A percentile compares a stretch with the other conserved stretches of the same genome.
Conservation (phyloP, 2,329 filamentous ascomycete genomes). For the Stachybotrys elegans region DNA sequence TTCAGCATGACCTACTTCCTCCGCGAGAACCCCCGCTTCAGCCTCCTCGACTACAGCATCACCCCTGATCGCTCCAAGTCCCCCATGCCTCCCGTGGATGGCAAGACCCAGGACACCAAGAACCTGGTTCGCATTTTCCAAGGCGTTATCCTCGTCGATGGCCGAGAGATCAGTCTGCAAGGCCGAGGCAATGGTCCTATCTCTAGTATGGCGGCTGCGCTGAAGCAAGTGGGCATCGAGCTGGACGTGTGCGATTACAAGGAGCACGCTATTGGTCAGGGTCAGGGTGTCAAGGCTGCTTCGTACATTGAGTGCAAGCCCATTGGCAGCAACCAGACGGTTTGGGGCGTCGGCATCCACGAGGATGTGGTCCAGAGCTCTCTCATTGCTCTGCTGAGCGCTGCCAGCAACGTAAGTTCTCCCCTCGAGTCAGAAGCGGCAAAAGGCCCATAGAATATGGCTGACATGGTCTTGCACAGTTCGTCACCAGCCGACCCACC, state of each 20-base stretch:
- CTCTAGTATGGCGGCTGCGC: constrained; percentile 78
- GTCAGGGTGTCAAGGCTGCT: constrained; percentile 39
- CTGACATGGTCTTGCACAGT: not conserved
- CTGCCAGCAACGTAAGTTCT: constrained; percentile 73
- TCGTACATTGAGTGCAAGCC: constrained; percentile 89
- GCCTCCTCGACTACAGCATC: constrained; percentile 87
- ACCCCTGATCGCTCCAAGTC: constrained; percentile 74
- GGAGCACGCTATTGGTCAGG: constrained; percentile 81
- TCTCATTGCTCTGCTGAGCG: constrained; percentile 78
- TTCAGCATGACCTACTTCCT: constrained; percentile 88
- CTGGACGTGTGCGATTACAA: constrained; percentile 93
- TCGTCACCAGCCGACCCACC: not conserved
- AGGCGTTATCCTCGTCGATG: constrained; percentile 79
- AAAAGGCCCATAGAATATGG: not conserved
- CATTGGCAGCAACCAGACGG: constrained; percentile 59
- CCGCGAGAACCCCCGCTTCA: constrained; percentile 77
- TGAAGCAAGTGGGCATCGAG: constrained; percentile 74
- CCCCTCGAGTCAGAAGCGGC: not conserved
- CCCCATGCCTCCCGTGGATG: constrained; percentile 61
- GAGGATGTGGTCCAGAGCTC: constrained; percentile 88
- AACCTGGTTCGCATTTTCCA: constrained; percentile 79
- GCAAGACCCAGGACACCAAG: constrained; percentile 70
- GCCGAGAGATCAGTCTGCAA: constrained; percentile 69
- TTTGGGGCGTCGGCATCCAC: constrained; percentile 90
- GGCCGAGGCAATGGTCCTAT: constrained; percentile 88